These are phyloP conservation scores for Saturnispora dispora DNA, from an alignment of 805 yeast species.

Conservation along the genomic window DNA sequence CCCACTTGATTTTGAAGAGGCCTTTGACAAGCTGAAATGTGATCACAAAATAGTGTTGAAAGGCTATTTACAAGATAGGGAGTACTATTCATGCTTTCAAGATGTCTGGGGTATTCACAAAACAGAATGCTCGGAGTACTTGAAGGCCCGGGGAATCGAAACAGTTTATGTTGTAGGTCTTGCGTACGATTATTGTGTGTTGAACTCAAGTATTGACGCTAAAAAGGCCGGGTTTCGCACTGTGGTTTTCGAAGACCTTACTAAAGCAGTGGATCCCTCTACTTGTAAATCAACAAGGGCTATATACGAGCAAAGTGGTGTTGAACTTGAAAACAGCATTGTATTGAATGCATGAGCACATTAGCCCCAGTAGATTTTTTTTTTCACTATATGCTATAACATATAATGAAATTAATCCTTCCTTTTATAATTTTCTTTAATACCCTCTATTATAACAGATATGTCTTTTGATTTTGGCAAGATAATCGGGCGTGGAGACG, in stretches of 20 bases:
- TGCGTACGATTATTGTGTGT: constrained; percentile 83
- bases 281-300: constrained; percentile 29
- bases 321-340: constrained; percentile 17
- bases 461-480: constrained; percentile 25
- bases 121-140: constrained; percentile 51
- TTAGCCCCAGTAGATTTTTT: neutral
- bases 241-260: constrained; percentile 46
- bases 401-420: too few relatives aligned
- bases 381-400: neutral
- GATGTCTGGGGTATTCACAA: constrained; percentile 69
- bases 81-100: constrained; percentile 78
- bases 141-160: constrained; percentile 39
- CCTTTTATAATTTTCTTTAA: neutral
- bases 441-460: neutral
- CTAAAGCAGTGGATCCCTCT: constrained; percentile 46
- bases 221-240: constrained; percentile 54
- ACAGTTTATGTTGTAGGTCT: constrained; percentile 70
- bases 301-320: constrained; percentile 25
- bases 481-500: constrained; percentile 22
- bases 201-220: constrained; percentile 66
- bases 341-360: constrained; percentile 10
- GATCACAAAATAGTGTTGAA: constrained; percentile 46
- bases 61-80: constrained; percentile 65
- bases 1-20: constrained; percentile 39
- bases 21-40: constrained; percentile 19